Evolutionary conservation across 371 early-diverging fungal genomes (phyloP), one percentile per base, ranked within the genome.

Genomic region (Mortierella sp.): DNA sequence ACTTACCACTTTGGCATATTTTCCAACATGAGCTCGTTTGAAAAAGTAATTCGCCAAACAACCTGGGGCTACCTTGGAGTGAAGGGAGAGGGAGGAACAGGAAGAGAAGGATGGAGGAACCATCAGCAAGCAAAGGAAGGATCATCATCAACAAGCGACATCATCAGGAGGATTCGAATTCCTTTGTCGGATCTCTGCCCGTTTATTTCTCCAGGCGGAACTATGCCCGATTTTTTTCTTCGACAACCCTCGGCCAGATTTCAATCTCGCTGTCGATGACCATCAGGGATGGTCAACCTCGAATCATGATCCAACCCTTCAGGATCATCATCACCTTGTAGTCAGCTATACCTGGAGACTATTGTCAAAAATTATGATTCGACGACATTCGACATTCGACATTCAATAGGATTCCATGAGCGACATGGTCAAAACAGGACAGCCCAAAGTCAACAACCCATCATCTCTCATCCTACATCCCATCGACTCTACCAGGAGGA

Each of bases 21-120:
- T 71, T 72, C 78, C 75, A 83, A 75, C 84, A 83, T 83, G 84
- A 83, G 80, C 84, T 77, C 84, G 72, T 83, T 83, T 73, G 84
- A 83, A 83, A 83, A 83, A 83, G 84, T 83, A 83, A 77, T 73
- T 59, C 28, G 2, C 31, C 46, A 48, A 46, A 51, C 34, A 48
- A 8, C n/a, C 46, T 59, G 16, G 53, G 21, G 48, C 46, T 37
- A 31, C 61, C 19, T 8, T 34, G 34, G 61, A 37, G 21, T 43
- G 37, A 72, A n/a, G 61, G 37, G 44, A 69, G 24, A n/a, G 21
- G 28, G 51, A 61, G 48, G 34, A 21, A 59, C n/a, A 19, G 51
- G 31, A 64, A 43, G 37, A 4, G 59, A 71, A 74, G 43, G 51
- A 74, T 34, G 44, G 26, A 70, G 3, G 40, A 21, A 53, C 16